Evolutionary conservation across 768 basidiomycete species (phyloP), one percentile per base, ranked within the genome.

Genomic region (Suillus luteus): DNA sequence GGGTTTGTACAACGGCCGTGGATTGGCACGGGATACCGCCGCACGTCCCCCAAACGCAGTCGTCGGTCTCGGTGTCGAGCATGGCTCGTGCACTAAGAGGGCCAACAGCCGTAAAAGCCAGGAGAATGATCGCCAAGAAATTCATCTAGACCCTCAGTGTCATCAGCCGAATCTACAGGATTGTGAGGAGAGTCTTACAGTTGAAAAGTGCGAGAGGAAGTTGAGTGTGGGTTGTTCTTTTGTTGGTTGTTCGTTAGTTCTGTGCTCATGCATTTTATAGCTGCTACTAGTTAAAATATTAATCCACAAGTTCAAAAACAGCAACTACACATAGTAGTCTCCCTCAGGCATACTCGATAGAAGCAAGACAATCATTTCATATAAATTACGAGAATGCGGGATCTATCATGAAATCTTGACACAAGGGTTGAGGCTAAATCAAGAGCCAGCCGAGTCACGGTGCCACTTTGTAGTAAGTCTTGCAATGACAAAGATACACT

Each of bases 31-130:
- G 38, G 22, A n/a, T 46, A 11, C n/a, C 7, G 17, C 66, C 60
- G 22, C 62, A 65, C 27, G 31, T 38, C 12, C 10, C 17, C 62
- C 64, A 65, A 43, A 63, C 15, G 35, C 57, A 68, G 27, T 43
- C 19, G 24, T 11, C 6, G 24, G 38, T 40, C 37, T 2, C 15
- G 5, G 22, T 24, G 22, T 24, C 15, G 22, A 19, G 17, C 5
- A 19, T 41, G 10, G 17, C 57, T 27, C 17, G 24, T 17, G 24
- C 24, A 27, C 24, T 12, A 11, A 58, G 38, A 41, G 38, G 24
- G 41, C 57, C 38, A 11, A 40, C 24, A 27, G 17, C 57, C 27
- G 5, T 17, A 0, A 58, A 27, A 41, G 24, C 24, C 3, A 38
- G 22, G 37, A 24, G 55, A 40, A 24, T 40, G 15, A 27, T 27